phyloP scores from a whole-genome alignment of 441 rosid species.

The Erodium trifolium region DNA sequence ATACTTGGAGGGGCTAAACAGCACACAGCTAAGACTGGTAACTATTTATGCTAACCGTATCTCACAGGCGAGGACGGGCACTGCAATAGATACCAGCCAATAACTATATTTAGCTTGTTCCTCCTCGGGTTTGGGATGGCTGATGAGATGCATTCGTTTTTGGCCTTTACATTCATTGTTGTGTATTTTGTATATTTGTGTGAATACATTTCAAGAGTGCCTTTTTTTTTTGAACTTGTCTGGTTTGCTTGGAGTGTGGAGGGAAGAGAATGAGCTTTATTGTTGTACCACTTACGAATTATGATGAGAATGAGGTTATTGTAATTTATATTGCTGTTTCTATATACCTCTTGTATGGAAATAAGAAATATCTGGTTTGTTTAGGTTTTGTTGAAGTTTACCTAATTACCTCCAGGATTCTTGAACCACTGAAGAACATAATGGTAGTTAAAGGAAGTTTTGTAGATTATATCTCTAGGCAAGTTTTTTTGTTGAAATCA shows the following conservation, averaged over 20 bases:
- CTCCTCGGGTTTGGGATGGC: background rate
- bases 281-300: too few species aligned
- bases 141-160: slow-evolving; percentile 4
- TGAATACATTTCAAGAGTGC: slow-evolving; percentile 30
- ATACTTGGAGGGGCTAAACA: slow-evolving; percentile 82
- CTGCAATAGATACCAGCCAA: slow-evolving; percentile 46
- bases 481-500: too few species aligned
- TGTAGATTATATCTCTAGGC: too few species aligned
- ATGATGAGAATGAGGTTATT: too few species aligned
- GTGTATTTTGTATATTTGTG: slow-evolving; percentile 48
- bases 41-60: slow-evolving; percentile 95
- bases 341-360: too few species aligned
- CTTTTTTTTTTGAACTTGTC: background rate
- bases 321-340: too few species aligned
- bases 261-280: background rate
- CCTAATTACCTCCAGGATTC: too few species aligned
- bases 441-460: too few species aligned
- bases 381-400: too few species aligned
- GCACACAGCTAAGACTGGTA: slow-evolving; percentile 82
- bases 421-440: too few species aligned
- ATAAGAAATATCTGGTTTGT: too few species aligned
- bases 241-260: background rate
- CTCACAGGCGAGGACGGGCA: slow-evolving; percentile 88
- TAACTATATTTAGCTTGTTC: slow-evolving; percentile 19
- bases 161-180: slow-evolving; percentile 19